phyloP scores from a whole-genome alignment of 306 rosid genomes.

The Prosopis cineraria region DNA sequence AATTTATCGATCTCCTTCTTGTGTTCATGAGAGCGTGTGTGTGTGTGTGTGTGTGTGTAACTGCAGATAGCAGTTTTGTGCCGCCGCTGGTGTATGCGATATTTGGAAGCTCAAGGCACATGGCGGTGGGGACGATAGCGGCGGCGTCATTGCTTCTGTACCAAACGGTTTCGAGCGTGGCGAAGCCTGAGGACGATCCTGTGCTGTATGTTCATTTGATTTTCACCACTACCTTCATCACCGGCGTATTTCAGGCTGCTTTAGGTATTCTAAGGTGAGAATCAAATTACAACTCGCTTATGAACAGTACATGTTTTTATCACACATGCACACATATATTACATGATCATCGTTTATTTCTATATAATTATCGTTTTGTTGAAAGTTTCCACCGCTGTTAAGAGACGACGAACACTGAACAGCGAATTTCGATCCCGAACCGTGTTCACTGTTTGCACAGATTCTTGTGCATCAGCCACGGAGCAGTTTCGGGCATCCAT shows the following conservation, averaged over 20 bases:
- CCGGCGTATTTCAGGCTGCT: constrained; percentile 64
- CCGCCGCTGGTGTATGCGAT: constrained; percentile 59
- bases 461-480: too few relatives aligned
- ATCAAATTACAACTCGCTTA: constrained; percentile 14
- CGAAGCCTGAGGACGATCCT: constrained; percentile 39
- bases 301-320: too few relatives aligned
- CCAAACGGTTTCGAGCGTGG: constrained; percentile 49
- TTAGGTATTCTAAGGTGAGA: constrained; percentile 76
- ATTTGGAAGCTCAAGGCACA: constrained; percentile 74
- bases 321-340: too few relatives aligned
- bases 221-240: constrained; percentile 65
- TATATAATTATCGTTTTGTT: too few relatives aligned
- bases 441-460: too few relatives aligned
- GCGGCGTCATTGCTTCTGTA: constrained; percentile 72
- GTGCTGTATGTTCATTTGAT: constrained; percentile 63
- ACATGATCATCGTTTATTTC: too few relatives aligned
- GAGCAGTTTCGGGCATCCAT: too few relatives aligned
- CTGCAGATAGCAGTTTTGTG: constrained; percentile 57
- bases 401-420: too few relatives aligned
- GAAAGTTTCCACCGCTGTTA: too few relatives aligned
- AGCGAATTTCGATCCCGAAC: too few relatives aligned
- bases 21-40: too few relatives aligned
- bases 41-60: neutral
- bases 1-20: neutral
- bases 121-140: constrained; percentile 90